Base-by-base conservation (phyloP, 805 yeast genomes). In the Debaryomyces maramus region DNA sequence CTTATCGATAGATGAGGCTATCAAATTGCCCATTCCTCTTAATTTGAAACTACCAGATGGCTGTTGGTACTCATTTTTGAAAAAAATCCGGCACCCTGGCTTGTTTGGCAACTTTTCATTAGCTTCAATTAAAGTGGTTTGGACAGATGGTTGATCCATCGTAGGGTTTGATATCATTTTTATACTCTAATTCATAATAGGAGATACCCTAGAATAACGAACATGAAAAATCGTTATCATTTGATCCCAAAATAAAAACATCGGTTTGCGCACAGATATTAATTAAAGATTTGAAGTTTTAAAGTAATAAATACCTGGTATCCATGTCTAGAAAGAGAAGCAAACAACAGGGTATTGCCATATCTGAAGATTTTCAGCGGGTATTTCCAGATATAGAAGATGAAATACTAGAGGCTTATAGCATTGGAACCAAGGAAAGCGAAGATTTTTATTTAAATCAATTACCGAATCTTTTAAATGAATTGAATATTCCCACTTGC, bases 11-110 rank as follows among this genome's bases (percentile, higher is more conserved):
- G 65, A 58, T 10, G 52, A 48, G n/a, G 56, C 50, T 23, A 78
- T 67, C 31, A 75, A 59, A 43, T 74, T 52, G 5, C 82, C 81
- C 20, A 78, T 64, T 0, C 83, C 83, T 48, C 83, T 61, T 15
- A 77, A 61, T 55, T 78, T 78, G 60, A 78, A 78, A 41, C 79
- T 72, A 0, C 82, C 82, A 9, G 79, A 67, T 5, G 83, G 83
- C 48, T 78, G 83, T 21, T 71, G 65, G 36, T 60, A 65, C 47
- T 79, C 83, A 44, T 72, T 67, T 46, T 78, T 78, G 39, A 77
- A 58, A 24, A 68, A 60, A 1, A 77, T 57, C 9, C 67, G 58
- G 43, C 74, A 68, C 16, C 58, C 54, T 43, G 65, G 40, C 43
- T 48, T 38, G 38, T 42, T 9, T 6, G 55, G 58, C 56, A 60